Evolutionary conservation across 495 filamentous ascomycete species (phyloP), one percentile per base, ranked within the genome.

Genomic region (Tuber brumale): DNA sequence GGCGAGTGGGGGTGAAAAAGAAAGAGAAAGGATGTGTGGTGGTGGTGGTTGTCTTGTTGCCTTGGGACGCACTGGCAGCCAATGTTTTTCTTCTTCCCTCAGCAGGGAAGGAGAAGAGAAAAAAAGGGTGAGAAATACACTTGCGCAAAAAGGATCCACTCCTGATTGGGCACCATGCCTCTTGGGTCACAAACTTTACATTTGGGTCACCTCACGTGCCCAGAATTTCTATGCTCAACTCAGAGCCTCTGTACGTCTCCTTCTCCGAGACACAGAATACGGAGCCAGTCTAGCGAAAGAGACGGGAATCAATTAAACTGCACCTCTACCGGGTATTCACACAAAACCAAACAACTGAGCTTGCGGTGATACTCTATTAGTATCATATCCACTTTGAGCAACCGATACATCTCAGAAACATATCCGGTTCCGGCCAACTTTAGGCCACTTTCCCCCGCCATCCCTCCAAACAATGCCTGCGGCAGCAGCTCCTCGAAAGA

Each of bases 1-100:
- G 76, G 43, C 45, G 57, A 71, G 72, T 57, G 57, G 78, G 39
- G 48, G 39, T 61, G 70, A 61, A 43, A 75, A 69, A 76, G 61
- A 66, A 69, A 71, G 70, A 70, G 75, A 78, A 80, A 77, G 48
- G 44, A 46, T 81, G 82, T 85, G 83, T 85, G 83, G 77, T 76
- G 48, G 81, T 81, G 85, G 85, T 85, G 51, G 57, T 83, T 83
- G 81, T 48, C 46, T 37, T 19, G 21, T 70, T 66, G 57, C 57
- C 57, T 66, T 12, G 3, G n/a, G 57, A 31, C 31, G 46, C 3
- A 6, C 6, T 6, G 45, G 18, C 23, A 48, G 14, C 51, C 51
- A 61, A 61, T 31, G n/a, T 73, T 75, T 73, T 70, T 75, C 71
- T 2, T 76, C 71, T 73, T 75, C 71, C 75, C 70, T 69, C 74